Percentiles rank a stretch among this genome's conserved stretches.
phyloP scores from a whole-genome alignment of 148 eudicot genomes.

The Agrostemma githago region DNA sequence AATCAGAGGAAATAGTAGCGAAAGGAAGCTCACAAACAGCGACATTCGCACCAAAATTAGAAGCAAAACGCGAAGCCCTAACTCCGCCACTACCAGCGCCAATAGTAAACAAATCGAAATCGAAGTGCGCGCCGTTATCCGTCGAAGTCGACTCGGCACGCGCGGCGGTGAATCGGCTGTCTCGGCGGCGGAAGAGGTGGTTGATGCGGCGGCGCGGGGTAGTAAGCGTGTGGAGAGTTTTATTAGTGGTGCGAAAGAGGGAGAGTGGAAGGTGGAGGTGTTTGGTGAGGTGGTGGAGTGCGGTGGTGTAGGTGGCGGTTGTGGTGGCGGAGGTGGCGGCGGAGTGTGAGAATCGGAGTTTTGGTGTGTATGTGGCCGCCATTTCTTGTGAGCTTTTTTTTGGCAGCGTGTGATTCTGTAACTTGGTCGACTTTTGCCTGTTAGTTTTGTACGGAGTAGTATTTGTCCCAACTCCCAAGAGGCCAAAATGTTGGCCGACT shows the following conservation, averaged over 20 bases:
- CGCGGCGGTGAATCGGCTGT: conserved; percentile 35
- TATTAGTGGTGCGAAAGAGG: conserved; percentile 6
- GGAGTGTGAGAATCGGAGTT: conserved; percentile 29
- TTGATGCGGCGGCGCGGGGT: conserved; percentile 14
- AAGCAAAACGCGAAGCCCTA: conserved; percentile 85
- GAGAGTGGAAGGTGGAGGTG: conserved; percentile 20
- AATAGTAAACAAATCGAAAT: conserved; percentile 83
- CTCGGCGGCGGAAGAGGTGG: conserved; percentile 34
- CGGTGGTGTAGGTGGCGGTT: conserved; percentile 4
- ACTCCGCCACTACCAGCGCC: conserved; percentile 99
- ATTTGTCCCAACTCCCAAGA: too few relatives aligned
- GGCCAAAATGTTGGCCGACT: too few relatives aligned
- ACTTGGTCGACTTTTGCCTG: not conserved
- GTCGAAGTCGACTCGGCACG: conserved; percentile 45
- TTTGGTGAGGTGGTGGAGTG: conserved; percentile 17
- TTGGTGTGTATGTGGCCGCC: conserved; percentile 51
- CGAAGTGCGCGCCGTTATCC: conserved; percentile 51
- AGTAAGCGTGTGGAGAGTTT: conserved; percentile 23
- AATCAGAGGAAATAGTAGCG: conserved; percentile 64
- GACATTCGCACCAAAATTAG: conserved; percentile 77
- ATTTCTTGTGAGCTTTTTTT: conserved; percentile 18
- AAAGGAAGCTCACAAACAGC: conserved; percentile 95
- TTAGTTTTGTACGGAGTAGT: too few relatives aligned
- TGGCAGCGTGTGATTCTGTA: not conserved
- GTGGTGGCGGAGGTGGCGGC: conserved; percentile 4